phyloP scores from a whole-genome alignment of 352 stramenopile genomes.

The Globisporangium alternatum region DNA sequence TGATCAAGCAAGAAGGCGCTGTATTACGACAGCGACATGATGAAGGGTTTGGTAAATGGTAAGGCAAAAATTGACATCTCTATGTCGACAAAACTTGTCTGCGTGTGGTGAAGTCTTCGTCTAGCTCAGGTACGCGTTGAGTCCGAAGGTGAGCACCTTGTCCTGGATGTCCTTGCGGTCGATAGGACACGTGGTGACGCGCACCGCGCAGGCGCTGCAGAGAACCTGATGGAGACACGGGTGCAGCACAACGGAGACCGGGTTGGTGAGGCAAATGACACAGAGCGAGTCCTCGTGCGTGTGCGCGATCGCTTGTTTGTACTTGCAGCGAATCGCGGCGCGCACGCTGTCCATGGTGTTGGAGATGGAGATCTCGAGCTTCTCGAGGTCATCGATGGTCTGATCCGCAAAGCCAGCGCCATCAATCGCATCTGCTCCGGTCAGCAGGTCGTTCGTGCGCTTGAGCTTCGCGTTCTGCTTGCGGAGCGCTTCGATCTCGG shows the following conservation, averaged over 20 bases:
- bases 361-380: slow-evolving; percentile 31
- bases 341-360: slow-evolving; percentile 28
- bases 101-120: background rate
- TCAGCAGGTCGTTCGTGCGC: slow-evolving; percentile 20
- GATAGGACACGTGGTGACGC: slow-evolving; percentile 51
- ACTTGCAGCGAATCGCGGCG: slow-evolving; percentile 26
- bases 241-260: slow-evolving; percentile 43
- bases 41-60: slow-evolving; percentile 3
- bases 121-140: slow-evolving; percentile 34
- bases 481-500: slow-evolving; percentile 21
- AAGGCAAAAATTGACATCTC: background rate
- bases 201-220: slow-evolving; percentile 49
- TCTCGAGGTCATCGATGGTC: slow-evolving; percentile 41
- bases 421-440: slow-evolving; percentile 17
- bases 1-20: background rate
- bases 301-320: slow-evolving; percentile 23
- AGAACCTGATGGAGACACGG: slow-evolving; percentile 66
- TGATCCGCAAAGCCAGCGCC: slow-evolving; percentile 23
- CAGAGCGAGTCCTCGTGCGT: slow-evolving; percentile 31
- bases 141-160: slow-evolving; percentile 65
- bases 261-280: slow-evolving; percentile 53
- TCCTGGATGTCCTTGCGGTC: slow-evolving; percentile 56
- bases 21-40: background rate
- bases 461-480: slow-evolving; percentile 25
- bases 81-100: slow-evolving; percentile 10